phyloP scores from a whole-genome alignment of 768 basidiomycete genomes.

The Galerina marginata region DNA sequence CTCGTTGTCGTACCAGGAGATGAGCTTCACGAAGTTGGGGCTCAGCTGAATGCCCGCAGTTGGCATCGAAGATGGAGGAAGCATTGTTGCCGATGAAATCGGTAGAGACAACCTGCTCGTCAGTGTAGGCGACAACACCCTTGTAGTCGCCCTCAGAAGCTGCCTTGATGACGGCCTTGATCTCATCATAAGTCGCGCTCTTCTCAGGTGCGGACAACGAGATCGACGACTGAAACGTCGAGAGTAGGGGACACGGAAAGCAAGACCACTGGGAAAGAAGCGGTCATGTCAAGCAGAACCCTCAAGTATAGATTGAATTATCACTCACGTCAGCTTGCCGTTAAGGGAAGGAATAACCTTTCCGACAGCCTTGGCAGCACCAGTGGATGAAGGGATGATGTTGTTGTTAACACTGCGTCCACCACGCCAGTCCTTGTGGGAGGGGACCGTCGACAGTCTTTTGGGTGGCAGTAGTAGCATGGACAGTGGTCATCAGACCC shows the following conservation, averaged over 20 bases:
- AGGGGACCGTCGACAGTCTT: slow-evolving; percentile 94
- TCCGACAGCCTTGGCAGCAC: slow-evolving; percentile 98
- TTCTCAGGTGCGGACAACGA: slow-evolving; percentile 93
- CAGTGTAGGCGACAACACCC: slow-evolving; percentile 89
- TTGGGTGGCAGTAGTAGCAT: slow-evolving; percentile 95
- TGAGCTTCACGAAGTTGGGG: slow-evolving; percentile 93
- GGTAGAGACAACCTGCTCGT: slow-evolving; percentile 91
- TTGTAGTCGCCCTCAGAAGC: slow-evolving; percentile 75
- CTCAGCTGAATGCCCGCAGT: slow-evolving; percentile 92
- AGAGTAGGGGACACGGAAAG: slow-evolving; percentile 98
- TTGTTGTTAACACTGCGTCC: slow-evolving; percentile 96
- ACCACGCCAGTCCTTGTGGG: slow-evolving; percentile 96
- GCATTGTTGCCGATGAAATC: slow-evolving; percentile 84
- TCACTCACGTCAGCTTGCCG: slow-evolving; percentile 92
- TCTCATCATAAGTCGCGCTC: slow-evolving; percentile 83
- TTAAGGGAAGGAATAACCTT: slow-evolving; percentile 97
- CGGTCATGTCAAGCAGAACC: slow-evolving; percentile 9
- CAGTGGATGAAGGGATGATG: slow-evolving; percentile 99
- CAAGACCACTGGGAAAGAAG: slow-evolving; percentile 67
- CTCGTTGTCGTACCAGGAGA: slow-evolving; percentile 96
- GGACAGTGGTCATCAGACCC: slow-evolving; percentile 98
- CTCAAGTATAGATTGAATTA: not conserved
- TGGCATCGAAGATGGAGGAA: slow-evolving; percentile 94
- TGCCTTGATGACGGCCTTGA: slow-evolving; percentile 84
- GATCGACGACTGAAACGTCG: slow-evolving; percentile 98